phyloP scores from a whole-genome alignment of 768 basidiomycete species.

The Cystofilobasidium capitatum region DNA sequence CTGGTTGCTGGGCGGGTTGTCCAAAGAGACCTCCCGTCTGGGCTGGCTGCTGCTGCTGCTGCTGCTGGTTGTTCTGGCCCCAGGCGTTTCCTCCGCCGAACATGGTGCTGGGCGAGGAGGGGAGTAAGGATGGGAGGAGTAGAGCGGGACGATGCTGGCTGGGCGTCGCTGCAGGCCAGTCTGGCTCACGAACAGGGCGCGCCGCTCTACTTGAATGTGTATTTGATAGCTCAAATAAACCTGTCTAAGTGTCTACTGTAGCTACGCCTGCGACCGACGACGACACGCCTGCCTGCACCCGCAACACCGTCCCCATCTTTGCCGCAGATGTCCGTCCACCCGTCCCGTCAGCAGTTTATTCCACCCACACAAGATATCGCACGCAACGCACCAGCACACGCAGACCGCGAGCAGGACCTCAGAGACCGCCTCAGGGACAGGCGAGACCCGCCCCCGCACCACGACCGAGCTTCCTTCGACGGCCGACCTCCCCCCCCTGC shows the following conservation, averaged over 20 bases:
- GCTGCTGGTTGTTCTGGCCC: constrained; percentile 26
- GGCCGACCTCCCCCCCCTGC: neutral
- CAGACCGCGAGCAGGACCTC: constrained; percentile 21
- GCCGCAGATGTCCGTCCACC: constrained; percentile 19
- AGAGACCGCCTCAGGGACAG: constrained; percentile 9
- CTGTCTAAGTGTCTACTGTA: too few species aligned
- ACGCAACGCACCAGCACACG: neutral
- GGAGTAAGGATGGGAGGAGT: neutral
- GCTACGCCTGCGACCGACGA: too few species aligned
- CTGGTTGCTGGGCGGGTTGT: neutral
- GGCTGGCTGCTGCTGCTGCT: constrained; percentile 23
- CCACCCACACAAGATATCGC: constrained; percentile 6
- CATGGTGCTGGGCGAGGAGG: constrained; percentile 1
- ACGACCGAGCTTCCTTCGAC: too few species aligned
- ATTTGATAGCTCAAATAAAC: too few species aligned
- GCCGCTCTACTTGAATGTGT: too few species aligned
- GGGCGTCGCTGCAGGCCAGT: neutral
- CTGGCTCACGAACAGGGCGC: neutral
- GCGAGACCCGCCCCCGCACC: neutral
- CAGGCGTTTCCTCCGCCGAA: constrained; percentile 19
- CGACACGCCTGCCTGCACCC: neutral
- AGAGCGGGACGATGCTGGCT: neutral
- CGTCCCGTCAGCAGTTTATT: constrained; percentile 14
- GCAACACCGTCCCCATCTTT: neutral
- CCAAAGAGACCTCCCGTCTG: constrained; percentile 11